Evolutionary conservation across 257 asterid species (phyloP), one percentile per base, ranked within the genome.

Genomic region (Solanum piurae): DNA sequence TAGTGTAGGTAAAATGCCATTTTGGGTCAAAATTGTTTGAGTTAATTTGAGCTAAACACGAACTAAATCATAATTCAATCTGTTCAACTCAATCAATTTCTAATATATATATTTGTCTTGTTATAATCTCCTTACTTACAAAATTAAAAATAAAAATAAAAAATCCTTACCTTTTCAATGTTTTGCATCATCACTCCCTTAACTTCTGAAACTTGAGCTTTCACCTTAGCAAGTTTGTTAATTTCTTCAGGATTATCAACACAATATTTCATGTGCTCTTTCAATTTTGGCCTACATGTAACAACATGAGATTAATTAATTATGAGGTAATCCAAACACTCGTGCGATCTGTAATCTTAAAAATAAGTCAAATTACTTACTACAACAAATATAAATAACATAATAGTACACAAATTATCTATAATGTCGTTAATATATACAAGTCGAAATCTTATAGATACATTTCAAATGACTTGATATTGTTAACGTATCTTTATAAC

Each of bases 101-200:
- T 68, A 27, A 27, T 68, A 27, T 27, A 21, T 27, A 68, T 27
- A 14, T 13, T 68, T 68, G 3, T 68, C 37, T 27, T 68, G 8
- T 68, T 29, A 68, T 68, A 5, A 64, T n/a, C 12, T 25, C 31
- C 29, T 64, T n/a, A 64, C 12, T 25, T 68, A 68, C 5, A 21
- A 74, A 2, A 1, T 1, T 14, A 29, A 31, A 7, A 27, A 36
- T 4, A 33, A 33, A 33, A 33, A 33, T 4, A 3, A 5, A 74
- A n/a, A 21, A 13, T 34, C 55, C n/a, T 80, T 86, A 93, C 95
- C 95, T 93, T 93, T 85, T 93, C 95, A 82, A 93, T 92, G 86
- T 93, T 93, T 86, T 91, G 93, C 94, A 92, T 89, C 95, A 93
- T 93, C 75, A 93, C 95, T 36, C 93, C 94, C 83, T 93, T 93